A percentile compares a stretch with the other conserved stretches of the same genome.
phyloP scores from a whole-genome alignment of 75 land plant species.

The Adiantum capillusveneris region DNA sequence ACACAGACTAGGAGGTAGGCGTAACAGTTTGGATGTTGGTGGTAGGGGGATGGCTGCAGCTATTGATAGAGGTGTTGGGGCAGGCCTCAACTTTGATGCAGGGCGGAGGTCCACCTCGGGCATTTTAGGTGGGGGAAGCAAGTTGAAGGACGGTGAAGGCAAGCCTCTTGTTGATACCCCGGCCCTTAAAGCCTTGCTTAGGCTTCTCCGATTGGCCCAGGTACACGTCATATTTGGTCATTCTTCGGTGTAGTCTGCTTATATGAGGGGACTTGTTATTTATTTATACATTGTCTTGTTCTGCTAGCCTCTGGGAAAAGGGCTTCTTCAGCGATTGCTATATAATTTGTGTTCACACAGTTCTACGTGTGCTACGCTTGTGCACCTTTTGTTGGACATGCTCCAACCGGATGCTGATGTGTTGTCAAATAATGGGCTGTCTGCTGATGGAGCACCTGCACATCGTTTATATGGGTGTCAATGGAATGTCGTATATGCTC shows the following conservation, averaged over 20 bases:
- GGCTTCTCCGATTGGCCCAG: conserved; percentile 85
- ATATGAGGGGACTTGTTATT: not conserved
- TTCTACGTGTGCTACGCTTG: conserved; percentile 35
- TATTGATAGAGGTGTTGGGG: conserved; percentile 79
- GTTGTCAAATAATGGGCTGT: conserved; percentile 2
- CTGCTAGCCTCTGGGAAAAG: conserved; percentile 54
- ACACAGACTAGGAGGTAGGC: conserved; percentile 55
- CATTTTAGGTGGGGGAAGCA: conserved; percentile 20
- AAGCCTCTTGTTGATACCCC: conserved; percentile 70
- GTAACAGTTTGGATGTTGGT: conserved; percentile 51
- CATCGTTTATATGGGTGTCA: conserved; percentile 68
- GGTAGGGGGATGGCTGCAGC: conserved; percentile 38
- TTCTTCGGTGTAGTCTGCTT: not conserved
- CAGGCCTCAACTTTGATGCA: conserved; percentile 23
- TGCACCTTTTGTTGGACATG: conserved; percentile 54
- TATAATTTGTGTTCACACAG: conserved; percentile 59
- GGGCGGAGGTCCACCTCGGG: conserved; percentile 48
- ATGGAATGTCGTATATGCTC: conserved; percentile 65
- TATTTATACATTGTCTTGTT: conserved; percentile 2
- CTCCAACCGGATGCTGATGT: conserved; percentile 49
- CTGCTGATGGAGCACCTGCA: conserved; percentile 26
- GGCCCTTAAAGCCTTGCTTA: conserved; percentile 71
- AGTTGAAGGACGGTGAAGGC: conserved; percentile 69
- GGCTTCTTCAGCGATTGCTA: conserved; percentile 56
- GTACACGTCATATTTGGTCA: conserved; percentile 17